Percentiles rank a stretch among this genome's conserved stretches.
Conservation (phyloP, 495 filamentous ascomycete genomes). For the Sordaria brevicollis region DNA sequence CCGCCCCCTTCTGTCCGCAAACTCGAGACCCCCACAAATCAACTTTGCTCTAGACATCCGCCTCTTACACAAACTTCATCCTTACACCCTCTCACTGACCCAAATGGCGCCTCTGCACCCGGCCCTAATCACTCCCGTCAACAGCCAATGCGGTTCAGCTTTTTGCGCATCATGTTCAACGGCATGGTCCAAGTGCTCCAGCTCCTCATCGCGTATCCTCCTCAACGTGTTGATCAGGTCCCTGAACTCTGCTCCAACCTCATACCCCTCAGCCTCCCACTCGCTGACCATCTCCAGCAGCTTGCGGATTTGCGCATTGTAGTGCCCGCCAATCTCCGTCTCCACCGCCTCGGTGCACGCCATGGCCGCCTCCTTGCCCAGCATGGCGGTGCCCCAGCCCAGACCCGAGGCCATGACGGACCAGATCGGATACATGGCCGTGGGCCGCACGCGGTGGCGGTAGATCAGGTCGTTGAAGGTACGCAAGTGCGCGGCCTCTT, state of each 20-base stretch:
- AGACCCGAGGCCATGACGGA: conserved; percentile 69
- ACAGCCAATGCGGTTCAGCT: conserved; percentile 75
- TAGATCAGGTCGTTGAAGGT: conserved; percentile 80
- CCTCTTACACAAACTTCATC: neutral
- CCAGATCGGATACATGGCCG: conserved; percentile 91
- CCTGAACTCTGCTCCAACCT: conserved; percentile 66
- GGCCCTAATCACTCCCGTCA: conserved; percentile 78
- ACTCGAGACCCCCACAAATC: neutral
- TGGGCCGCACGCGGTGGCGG: conserved; percentile 84
- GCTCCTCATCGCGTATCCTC: conserved; percentile 85
- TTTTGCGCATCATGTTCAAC: conserved; percentile 84
- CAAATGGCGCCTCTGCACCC: conserved; percentile 90
- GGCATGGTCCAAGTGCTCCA: conserved; percentile 94
- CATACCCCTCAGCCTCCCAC: conserved; percentile 55
- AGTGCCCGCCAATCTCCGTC: conserved; percentile 94
- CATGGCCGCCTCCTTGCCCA: conserved; percentile 94
- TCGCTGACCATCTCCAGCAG: conserved; percentile 71
- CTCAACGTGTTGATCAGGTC: conserved; percentile 64
- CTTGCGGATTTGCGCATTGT: conserved; percentile 80
- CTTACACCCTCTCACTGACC: conserved; percentile 74
- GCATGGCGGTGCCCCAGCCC: conserved; percentile 80
- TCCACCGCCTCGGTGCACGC: conserved; percentile 97
- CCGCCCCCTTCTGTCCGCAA: neutral
- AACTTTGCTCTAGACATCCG: neutral
- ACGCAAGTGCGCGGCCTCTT: conserved; percentile 76